Evolutionary conservation across 176 grass and related monocot genomes (phyloP), one percentile per base, ranked within the genome.

Genomic region (Ensete ventricosum): DNA sequence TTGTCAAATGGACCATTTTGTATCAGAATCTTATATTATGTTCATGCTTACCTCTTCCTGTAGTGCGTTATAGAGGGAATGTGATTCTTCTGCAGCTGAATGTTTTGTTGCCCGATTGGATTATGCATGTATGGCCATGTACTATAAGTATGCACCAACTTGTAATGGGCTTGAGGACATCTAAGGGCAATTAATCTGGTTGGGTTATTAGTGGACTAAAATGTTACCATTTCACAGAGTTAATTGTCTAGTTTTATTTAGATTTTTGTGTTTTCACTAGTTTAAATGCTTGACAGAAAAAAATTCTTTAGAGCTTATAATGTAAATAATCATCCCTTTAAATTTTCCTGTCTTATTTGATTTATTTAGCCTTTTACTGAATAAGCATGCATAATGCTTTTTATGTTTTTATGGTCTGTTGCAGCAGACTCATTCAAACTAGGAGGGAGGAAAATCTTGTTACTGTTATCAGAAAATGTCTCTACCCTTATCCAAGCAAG

Each of bases 361-460:
- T 60, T 60, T 60, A 14, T 19, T 60, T n/a, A 60, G 14, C 0
- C 5, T 17, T 20, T n/a, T 16, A 60, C n/a, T 1, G 3, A n/a
- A 8, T 60, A 1, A 60, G 17, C 14, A 17, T 1, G n/a, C 57
- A 9, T 21, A 19, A 17, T 8, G 0, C 17, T 60, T 7, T 8
- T 60, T 60, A n/a, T n/a, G 17, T 19, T 20, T 60, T 17, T 1
- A n/a, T 8, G 16, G 3, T 60, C 57, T 60, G 14, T 14, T 84
- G 72, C 72, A 88, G 85, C 57, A 69, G 20, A 80, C 77, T 74
- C 54, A 75, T 53, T 71, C 74, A 80, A 73, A 82, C 70, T 83
- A 84, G 78, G 81, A 64, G 59, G 80, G 71, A 87, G 91, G 67
- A 94, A 89, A 81, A 71, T 93, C 77, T 91, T 99, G 78, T 81